These are phyloP conservation scores for Cercospora sp. DNA, from an alignment of 2,329 filamentous ascomycete species.

Conservation along the genomic window DNA sequence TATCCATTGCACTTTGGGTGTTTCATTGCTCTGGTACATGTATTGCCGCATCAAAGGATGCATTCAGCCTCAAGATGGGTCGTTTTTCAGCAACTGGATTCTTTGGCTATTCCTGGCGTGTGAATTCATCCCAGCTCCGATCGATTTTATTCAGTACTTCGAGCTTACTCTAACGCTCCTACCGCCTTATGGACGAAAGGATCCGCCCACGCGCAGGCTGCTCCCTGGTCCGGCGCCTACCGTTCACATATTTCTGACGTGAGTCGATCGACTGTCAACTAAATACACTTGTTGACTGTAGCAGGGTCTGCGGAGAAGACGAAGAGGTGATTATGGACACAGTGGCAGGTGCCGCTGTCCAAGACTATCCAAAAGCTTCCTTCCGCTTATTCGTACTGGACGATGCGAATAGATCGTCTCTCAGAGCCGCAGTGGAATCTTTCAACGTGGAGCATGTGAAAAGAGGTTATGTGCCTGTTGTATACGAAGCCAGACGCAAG, in stretches of 20 bases:
- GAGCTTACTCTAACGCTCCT: background rate
- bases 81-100: background rate
- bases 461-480: background rate
- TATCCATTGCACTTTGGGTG: background rate
- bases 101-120: background rate
- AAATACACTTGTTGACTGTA: background rate
- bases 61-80: background rate
- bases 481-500: slow-evolving; percentile 16
- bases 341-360: slow-evolving; percentile 15
- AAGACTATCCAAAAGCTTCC: slow-evolving; percentile 14
- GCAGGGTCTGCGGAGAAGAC: slow-evolving; percentile 20
- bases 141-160: background rate
- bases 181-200: background rate
- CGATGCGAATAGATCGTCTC: slow-evolving; percentile 3
- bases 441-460: background rate
- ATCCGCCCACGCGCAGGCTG: background rate
- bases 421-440: slow-evolving; percentile 7
- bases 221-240: background rate
- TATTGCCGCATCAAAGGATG: background rate
- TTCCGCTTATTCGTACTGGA: slow-evolving; percentile 22
- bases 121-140: background rate
- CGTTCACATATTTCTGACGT: slow-evolving; percentile 15
- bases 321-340: slow-evolving; percentile 20
- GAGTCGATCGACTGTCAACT: background rate
- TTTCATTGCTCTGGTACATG: background rate